Base-by-base conservation (phyloP, 176 grass and related monocot species). In the Thalia dealbata region DNA sequence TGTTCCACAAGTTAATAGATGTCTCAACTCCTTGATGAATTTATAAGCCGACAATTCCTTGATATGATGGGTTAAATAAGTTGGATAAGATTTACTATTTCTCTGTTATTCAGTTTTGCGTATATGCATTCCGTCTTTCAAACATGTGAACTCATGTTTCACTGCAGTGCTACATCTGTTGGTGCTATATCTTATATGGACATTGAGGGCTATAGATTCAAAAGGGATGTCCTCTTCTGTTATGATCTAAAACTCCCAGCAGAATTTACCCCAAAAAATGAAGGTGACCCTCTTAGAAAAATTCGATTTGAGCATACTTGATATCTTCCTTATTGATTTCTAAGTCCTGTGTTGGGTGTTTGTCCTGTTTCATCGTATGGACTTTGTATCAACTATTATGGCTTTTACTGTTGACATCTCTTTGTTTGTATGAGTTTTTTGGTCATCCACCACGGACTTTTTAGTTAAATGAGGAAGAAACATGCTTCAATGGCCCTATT, bases 221-320 rank as follows among this genome's bases (percentile, higher is more conserved):
- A 96, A 89, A 86, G 92, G 83, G 89, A 92, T 78, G 89, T 92
- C 69, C 86, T 96, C 77, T 96, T 96, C 76, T 96, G 92, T 82
- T 96, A 92, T 62, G 92, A 96, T 61, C 81, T 96, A 27, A 86
- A 83, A 72, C 81, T 96, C 46, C 89, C 92, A 80, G 51, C 24
- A 64, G 86, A 89, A 75, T 96, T 96, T 23, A 30, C 80, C 79
- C 92, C 92, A 69, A 85, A 87, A 61, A 96, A 96, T 80, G 84
- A 91, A 86, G 92, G 92, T 92, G 71, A 60, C 52, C 48, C 16
- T 79, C 44, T 6, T 25, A 68, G 2, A 35, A 68, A 22, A 32
- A 32, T 65, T 68, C 38, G 7, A 44, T 68, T 12, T 68, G 0
- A 10, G 45, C 7, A n/a, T 44, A 44, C 19, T 68, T 68, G 15